phyloP scores from a whole-genome alignment of 352 stramenopile genomes.

The Pythium pectinolyticum region DNA sequence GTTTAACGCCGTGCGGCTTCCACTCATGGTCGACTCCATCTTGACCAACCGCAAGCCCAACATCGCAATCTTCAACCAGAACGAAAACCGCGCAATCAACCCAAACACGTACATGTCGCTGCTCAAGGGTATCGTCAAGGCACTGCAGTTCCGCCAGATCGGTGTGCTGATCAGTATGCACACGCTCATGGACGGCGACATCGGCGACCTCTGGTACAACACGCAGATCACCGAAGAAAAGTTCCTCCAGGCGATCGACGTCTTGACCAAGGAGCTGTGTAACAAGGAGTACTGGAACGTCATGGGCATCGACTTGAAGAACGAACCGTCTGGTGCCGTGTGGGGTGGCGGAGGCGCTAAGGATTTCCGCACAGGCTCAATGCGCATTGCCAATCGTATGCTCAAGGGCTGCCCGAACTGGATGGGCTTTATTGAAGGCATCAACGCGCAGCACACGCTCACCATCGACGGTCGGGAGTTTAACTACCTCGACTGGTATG shows the following conservation, averaged over 20 bases:
- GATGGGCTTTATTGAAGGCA: conserved; percentile 77
- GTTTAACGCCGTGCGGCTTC: conserved; percentile 78
- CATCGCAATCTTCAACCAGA: conserved; percentile 63
- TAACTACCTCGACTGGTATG: conserved; percentile 82
- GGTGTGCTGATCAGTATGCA: conserved; percentile 79
- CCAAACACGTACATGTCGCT: conserved; percentile 69
- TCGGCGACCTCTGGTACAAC: conserved; percentile 70
- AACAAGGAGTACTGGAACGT: conserved; percentile 76
- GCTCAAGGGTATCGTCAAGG: conserved; percentile 68
- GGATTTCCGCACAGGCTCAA: conserved; percentile 60
- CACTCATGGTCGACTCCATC: conserved; percentile 68
- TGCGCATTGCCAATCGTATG: conserved; percentile 80
- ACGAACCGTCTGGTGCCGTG: conserved; percentile 63
- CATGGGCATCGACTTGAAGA: conserved; percentile 81
- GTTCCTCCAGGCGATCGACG: conserved; percentile 59
- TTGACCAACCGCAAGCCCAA: conserved; percentile 62
- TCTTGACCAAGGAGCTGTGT: conserved; percentile 62
- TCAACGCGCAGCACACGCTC: conserved; percentile 50
- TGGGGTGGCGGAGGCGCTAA: conserved; percentile 48
- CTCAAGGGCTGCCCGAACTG: conserved; percentile 66
- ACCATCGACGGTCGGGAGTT: conserved; percentile 45
- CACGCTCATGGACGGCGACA: conserved; percentile 54
- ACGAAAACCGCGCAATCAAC: conserved; percentile 73
- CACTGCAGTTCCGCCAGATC: conserved; percentile 68
- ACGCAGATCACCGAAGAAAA: conserved; percentile 49